Base-by-base conservation (phyloP, 441 rosid genomes). In the Gossypium laxum region DNA sequence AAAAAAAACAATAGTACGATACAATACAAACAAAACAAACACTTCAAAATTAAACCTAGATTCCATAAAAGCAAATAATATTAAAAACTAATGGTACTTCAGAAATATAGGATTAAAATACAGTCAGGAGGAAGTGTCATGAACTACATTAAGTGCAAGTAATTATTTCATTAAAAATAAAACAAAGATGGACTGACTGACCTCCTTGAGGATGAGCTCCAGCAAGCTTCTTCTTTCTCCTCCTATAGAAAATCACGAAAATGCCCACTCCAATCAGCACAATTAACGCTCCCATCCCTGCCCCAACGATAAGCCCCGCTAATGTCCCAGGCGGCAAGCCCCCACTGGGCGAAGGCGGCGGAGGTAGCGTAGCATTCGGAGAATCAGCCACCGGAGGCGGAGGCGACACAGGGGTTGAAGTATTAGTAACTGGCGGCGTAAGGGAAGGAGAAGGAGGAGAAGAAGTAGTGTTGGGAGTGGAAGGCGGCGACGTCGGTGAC, bases 231-330 rank as follows among this genome's bases (percentile, higher is more conserved):
- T 78, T 82, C 81, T 81, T 85, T 78, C 69, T 91, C 72, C 82
- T 81, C 78, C 51, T 75, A 28, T 73, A 80, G 3, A 76, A 77
- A 47, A 74, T 19, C 1, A 85, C 72, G 52, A 77, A 88, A 67
- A 85, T 61, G 21, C 84, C 81, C 21, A 85, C 81, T 8, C 74
- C 84, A 78, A 81, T 77, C 62, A 89, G 73, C 73, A 89, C 86
- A 45, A 80, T 67, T 48, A 80, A 54, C 4, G 81, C 95, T 48
- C 91, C 93, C 11, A 91, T 15, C 8, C 59, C 85, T 8, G 72
- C 73, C 57, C 87, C 91, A 3, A 76, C 70, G n/a, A 88, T 80
- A 22, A 89, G 70, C 2, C 66, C 81, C 0, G 77, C 57, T 28
- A 86, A 19, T 1, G 82, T 72, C 18, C 67, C 84, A 2, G 0